A percentile compares a stretch with the other conserved stretches of the same genome.
These are phyloP conservation scores for Kwoniella mangroviensis DNA, from an alignment of 768 basidiomycete species.

Conservation along the genomic window DNA sequence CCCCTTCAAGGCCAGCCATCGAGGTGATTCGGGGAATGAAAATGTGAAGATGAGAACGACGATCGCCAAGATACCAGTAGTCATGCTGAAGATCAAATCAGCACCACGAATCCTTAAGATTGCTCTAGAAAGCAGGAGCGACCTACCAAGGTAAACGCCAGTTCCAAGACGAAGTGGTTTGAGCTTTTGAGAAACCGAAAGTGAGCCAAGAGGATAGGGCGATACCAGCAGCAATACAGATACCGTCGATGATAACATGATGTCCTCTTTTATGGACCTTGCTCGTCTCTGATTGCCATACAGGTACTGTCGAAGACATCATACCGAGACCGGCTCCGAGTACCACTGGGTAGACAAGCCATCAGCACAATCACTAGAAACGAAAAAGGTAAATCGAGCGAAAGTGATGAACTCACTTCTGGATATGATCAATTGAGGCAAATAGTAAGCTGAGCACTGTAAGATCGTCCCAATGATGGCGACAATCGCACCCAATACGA, in stretches of 20 bases:
- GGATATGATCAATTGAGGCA: conserved; percentile 24
- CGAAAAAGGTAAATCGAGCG: background rate
- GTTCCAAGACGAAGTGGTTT: conserved; percentile 18
- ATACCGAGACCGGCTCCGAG: conserved; percentile 35
- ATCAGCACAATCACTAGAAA: background rate
- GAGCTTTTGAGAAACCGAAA: conserved; percentile 26
- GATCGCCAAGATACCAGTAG: conserved; percentile 33
- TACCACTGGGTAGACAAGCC: conserved; percentile 19
- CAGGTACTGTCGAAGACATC: conserved; percentile 34
- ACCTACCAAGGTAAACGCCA: conserved; percentile 32
- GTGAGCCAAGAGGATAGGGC: conserved; percentile 34
- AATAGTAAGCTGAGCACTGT: conserved; percentile 20
- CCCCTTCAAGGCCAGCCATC: conserved; percentile 58
- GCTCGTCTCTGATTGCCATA: conserved; percentile 39
- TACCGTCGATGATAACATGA: conserved; percentile 37
- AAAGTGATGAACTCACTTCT: conserved; percentile 21
- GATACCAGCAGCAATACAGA: conserved; percentile 33
- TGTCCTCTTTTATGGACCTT: conserved; percentile 33
- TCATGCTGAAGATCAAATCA: conserved; percentile 21
- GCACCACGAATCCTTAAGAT: background rate
- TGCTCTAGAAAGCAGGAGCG: background rate
- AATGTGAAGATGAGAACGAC: conserved; percentile 29
- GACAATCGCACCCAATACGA: conserved; percentile 23
- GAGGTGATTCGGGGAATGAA: conserved; percentile 46
- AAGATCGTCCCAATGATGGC: conserved; percentile 25